Evolutionary conservation across 345 rosid species (phyloP).

Genomic region (Populus euphratica): DNA sequence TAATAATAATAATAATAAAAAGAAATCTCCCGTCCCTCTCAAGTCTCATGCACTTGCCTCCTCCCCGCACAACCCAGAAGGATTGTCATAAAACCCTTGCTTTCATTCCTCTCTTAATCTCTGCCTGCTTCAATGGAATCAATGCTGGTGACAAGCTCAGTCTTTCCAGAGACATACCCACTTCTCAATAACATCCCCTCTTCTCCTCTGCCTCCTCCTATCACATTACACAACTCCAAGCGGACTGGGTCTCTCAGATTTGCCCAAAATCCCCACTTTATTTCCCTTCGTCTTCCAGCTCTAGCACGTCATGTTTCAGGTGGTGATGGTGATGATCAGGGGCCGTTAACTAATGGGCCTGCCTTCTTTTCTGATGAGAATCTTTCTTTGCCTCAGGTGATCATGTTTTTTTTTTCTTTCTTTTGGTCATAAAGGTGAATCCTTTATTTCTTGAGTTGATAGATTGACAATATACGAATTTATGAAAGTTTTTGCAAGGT

Average conservation of each 20-base stretch:
- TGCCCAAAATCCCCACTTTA: slow-evolving; percentile 22
- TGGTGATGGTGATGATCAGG: slow-evolving; percentile 36
- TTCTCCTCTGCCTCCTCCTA: slow-evolving; percentile 22
- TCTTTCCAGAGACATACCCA: slow-evolving; percentile 35
- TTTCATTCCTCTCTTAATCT: not conserved
- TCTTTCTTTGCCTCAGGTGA: slow-evolving; percentile 54
- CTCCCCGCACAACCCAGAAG: no score
- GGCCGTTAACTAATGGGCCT: slow-evolving; percentile 32
- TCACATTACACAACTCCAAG: slow-evolving; percentile 20
- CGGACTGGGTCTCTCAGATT: slow-evolving; percentile 45
- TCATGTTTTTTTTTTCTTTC: not conserved
- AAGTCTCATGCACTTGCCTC: no score
- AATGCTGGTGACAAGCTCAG: slow-evolving; percentile 24
- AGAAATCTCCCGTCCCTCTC: no score
- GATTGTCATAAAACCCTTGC: not conserved
- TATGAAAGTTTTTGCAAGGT: not conserved
- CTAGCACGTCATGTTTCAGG: slow-evolving; percentile 36
- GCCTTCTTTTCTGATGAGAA: slow-evolving; percentile 39
- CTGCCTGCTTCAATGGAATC: slow-evolving; percentile 43
- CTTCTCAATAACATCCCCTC: slow-evolving; percentile 22
- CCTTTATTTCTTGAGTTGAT: not conserved
- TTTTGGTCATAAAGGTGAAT: not conserved
- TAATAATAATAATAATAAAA: no score
- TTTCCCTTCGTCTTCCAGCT: slow-evolving; percentile 42
- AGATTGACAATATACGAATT: not conserved